Evolutionary conservation across 2,329 filamentous ascomycete species (phyloP).

Genomic region (Pseudogymnoascus sp.): DNA sequence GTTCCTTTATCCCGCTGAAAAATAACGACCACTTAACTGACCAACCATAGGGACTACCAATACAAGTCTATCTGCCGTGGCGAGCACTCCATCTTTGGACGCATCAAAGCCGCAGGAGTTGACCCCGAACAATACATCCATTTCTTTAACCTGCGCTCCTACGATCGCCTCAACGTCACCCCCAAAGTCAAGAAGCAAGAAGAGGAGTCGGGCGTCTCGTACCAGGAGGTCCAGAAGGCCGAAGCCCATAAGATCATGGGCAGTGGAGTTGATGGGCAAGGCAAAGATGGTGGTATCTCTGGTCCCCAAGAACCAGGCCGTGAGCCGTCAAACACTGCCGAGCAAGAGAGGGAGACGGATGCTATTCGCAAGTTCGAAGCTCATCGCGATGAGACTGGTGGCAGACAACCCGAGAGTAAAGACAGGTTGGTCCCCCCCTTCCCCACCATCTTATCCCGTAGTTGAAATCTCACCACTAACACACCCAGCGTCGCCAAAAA

Average conservation of each 20-base stretch:
- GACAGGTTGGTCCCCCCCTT: conserved; percentile 13
- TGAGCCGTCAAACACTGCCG: conserved; percentile 28
- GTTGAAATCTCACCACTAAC: conserved; percentile 28
- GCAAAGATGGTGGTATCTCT: conserved; percentile 30
- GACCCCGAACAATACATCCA: conserved; percentile 78
- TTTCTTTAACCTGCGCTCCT: conserved; percentile 87
- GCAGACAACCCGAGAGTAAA: conserved; percentile 19
- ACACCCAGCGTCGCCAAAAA: conserved; percentile 57
- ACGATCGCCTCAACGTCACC: conserved; percentile 84
- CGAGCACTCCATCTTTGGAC: conserved; percentile 80
- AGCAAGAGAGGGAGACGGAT: conserved; percentile 34
- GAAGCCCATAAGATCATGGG: conserved; percentile 85
- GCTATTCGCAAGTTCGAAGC: conserved; percentile 46
- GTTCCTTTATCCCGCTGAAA: neutral
- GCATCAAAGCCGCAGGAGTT: conserved; percentile 63
- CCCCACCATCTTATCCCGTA: too few relatives aligned
- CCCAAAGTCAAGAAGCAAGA: conserved; percentile 65
- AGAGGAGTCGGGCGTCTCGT: conserved; percentile 70
- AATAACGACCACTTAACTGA: conserved; percentile 27
- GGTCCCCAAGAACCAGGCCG: conserved; percentile 12
- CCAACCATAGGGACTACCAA: conserved; percentile 61
- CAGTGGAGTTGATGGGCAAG: conserved; percentile 55
- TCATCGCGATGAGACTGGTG: conserved; percentile 29
- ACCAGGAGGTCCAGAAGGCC: conserved; percentile 78
- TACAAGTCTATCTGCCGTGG: conserved; percentile 93